Evolutionary conservation across 306 rosid species (phyloP).

Genomic region (Quercus robur): DNA sequence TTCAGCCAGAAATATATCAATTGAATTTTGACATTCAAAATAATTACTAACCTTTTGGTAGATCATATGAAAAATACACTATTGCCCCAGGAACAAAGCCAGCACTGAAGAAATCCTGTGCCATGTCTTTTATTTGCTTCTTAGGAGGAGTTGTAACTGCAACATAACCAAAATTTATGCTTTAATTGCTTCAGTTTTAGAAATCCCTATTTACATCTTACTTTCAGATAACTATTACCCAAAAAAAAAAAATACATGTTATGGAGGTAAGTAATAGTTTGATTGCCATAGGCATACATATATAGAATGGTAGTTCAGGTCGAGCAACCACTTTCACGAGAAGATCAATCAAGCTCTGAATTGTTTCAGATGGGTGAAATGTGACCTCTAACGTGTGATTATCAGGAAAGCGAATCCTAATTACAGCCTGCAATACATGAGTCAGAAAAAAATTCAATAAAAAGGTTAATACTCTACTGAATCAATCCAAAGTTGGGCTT

Average conservation of each 20-base stretch:
- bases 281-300: slow-evolving; percentile 58
- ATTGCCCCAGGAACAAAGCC: slow-evolving; percentile 94
- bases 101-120: slow-evolving; percentile 70
- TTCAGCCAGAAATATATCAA: not conserved
- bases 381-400: slow-evolving; percentile 81
- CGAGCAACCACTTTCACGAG: slow-evolving; percentile 65
- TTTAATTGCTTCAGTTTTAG: not conserved
- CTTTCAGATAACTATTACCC: not conserved
- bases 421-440: slow-evolving; percentile 60
- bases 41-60: slow-evolving; percentile 53
- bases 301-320: slow-evolving; percentile 68
- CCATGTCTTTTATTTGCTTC: slow-evolving; percentile 58
- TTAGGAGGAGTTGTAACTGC: slow-evolving; percentile 94
- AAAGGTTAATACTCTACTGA: not conserved
- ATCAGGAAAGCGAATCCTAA: slow-evolving; percentile 91
- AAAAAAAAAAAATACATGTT: not conserved
- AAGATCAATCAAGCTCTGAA: slow-evolving; percentile 73
- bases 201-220: not conserved
- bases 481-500: not conserved
- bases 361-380: slow-evolving; percentile 80
- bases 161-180: slow-evolving; percentile 15
- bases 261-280: not conserved
- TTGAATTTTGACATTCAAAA: slow-evolving; percentile 1
- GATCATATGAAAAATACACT: slow-evolving; percentile 67
- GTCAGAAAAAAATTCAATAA: slow-evolving; percentile 8